phyloP scores from a whole-genome alignment of 1,139 yeast species.

The Debaryomyces udenii region DNA sequence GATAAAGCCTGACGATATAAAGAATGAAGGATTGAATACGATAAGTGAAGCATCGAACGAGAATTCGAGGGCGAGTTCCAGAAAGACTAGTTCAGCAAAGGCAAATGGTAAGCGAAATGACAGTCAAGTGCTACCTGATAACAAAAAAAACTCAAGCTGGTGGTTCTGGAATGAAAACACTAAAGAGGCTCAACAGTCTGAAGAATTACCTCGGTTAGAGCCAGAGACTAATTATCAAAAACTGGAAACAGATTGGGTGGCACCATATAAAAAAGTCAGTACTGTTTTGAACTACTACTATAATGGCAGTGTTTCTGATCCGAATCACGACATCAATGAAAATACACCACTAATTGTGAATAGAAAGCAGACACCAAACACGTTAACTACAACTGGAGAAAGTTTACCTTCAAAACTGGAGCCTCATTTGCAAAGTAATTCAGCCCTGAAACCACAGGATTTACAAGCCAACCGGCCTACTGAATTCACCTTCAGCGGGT shows the following conservation, averaged over 20 bases:
- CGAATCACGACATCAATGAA: neutral
- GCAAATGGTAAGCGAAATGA: conserved; percentile 3
- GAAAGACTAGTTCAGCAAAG: conserved; percentile 7
- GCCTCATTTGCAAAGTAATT: neutral
- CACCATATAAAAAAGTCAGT: conserved; percentile 5
- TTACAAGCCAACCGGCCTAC: neutral
- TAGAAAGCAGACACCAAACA: neutral
- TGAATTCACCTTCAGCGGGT: conserved; percentile 9
- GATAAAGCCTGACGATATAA: neutral
- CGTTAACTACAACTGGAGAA: neutral
- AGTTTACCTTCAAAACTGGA: neutral
- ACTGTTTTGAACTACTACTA: conserved; percentile 6
- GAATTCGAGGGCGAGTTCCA: conserved; percentile 6
- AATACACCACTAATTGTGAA: conserved; percentile 1
- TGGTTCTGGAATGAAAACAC: conserved; percentile 19
- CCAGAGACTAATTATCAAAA: neutral
- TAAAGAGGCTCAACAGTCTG: neutral
- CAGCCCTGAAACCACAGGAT: neutral
- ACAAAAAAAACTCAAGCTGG: conserved; percentile 2
- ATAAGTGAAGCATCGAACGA: conserved; percentile 13
- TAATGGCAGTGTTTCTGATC: neutral
- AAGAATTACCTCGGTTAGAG: neutral
- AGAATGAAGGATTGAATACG: conserved; percentile 4
- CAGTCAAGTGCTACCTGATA: neutral
- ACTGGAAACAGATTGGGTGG: conserved; percentile 2